Percentiles rank a stretch among this genome's conserved stretches.
Conservation (phyloP, 345 rosid genomes). For the Sonneratia alba region DNA sequence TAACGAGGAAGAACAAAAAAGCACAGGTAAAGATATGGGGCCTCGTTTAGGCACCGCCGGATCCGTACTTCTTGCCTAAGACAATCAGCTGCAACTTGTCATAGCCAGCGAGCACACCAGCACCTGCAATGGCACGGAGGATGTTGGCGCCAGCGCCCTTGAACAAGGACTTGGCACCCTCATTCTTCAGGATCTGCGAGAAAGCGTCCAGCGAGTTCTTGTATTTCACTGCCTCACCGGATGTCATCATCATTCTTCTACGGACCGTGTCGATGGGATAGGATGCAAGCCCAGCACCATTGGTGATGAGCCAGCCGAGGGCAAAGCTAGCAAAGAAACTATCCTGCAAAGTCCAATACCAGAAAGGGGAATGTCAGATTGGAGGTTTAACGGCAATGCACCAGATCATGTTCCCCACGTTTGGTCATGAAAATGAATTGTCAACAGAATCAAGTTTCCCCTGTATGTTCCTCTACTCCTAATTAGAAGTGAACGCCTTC, state of each 20-base stretch:
- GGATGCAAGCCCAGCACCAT: slow-evolving; percentile 82
- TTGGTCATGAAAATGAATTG: neutral
- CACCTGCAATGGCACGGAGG: slow-evolving; percentile 86
- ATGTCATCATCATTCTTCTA: slow-evolving; percentile 98
- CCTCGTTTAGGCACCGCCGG: slow-evolving; percentile 41
- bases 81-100: slow-evolving; percentile 80
- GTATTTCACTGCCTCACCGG: slow-evolving; percentile 89
- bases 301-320: slow-evolving; percentile 82
- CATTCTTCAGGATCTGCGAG: slow-evolving; percentile 62
- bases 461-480: neutral
- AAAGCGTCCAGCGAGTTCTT: slow-evolving; percentile 69
- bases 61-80: slow-evolving; percentile 78
- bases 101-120: slow-evolving; percentile 88
- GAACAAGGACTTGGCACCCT: slow-evolving; percentile 73
- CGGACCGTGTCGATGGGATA: slow-evolving; percentile 88
- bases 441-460: neutral
- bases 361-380: neutral
- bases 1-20: neutral
- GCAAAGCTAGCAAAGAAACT: slow-evolving; percentile 81
- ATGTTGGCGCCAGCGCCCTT: slow-evolving; percentile 95
- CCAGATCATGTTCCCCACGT: neutral
- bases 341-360: slow-evolving; percentile 42
- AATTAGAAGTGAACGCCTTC: neutral
- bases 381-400: neutral
- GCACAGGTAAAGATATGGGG: neutral